Percentiles rank a stretch among this genome's conserved stretches.
These are phyloP conservation scores for Tylopilus subfusipes DNA, from an alignment of 768 basidiomycete species.

Conservation along the genomic window DNA sequence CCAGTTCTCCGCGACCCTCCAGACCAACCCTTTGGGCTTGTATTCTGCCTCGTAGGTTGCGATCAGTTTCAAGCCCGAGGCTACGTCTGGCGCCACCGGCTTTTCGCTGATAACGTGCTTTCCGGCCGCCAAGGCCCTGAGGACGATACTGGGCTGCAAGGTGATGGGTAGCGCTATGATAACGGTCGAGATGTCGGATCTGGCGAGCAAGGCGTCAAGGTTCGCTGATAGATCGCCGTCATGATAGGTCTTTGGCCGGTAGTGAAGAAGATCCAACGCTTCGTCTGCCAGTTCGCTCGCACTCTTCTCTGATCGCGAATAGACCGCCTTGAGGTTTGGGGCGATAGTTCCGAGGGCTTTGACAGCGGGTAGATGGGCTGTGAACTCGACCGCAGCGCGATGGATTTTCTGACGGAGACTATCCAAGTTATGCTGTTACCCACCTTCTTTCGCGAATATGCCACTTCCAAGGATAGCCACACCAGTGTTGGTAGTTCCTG, in stretches of 20 bases:
- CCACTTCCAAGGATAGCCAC: slow-evolving; percentile 81
- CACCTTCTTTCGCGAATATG: slow-evolving; percentile 73
- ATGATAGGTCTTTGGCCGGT: slow-evolving; percentile 50
- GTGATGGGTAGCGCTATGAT: slow-evolving; percentile 78
- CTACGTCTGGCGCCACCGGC: slow-evolving; percentile 73
- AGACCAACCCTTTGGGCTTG: slow-evolving; percentile 65
- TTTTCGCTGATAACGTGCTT: slow-evolving; percentile 92
- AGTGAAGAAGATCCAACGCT: slow-evolving; percentile 39
- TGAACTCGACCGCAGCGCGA: slow-evolving; percentile 21
- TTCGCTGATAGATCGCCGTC: slow-evolving; percentile 44
- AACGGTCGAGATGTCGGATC: slow-evolving; percentile 69
- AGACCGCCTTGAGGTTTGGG: slow-evolving; percentile 61
- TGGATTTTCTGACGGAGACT: slow-evolving; percentile 19
- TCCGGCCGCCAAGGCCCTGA: slow-evolving; percentile 62
- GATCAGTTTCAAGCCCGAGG: slow-evolving; percentile 60
- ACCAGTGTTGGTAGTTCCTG: slow-evolving; percentile 37
- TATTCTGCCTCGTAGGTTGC: slow-evolving; percentile 60
- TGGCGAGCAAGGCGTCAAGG: slow-evolving; percentile 61
- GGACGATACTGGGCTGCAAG: slow-evolving; percentile 63
- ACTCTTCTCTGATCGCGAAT: slow-evolving; percentile 71
- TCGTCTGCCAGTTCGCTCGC: slow-evolving; percentile 49
- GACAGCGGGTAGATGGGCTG: slow-evolving; percentile 80
- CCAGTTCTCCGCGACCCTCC: slow-evolving; percentile 80
- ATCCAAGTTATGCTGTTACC: slow-evolving; percentile 19
- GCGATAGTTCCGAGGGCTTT: slow-evolving; percentile 45